Percentiles rank a stretch among this genome's conserved stretches.
phyloP scores from a whole-genome alignment of 768 basidiomycete species.

The Russula brevipes region DNA sequence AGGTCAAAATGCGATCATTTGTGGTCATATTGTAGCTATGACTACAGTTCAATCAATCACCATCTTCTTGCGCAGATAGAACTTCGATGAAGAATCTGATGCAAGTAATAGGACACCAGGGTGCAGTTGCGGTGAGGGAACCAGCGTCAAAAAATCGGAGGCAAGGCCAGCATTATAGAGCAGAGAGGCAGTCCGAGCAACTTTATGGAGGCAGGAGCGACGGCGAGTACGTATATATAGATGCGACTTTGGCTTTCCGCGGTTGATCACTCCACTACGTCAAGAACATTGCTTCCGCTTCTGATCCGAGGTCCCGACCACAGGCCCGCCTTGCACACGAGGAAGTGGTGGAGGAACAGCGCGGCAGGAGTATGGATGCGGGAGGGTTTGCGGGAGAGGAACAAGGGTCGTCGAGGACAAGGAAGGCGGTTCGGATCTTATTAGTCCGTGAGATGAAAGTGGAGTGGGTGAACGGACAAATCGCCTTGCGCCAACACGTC shows the following conservation, averaged over 20 bases:
- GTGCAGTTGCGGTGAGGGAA: too few species aligned
- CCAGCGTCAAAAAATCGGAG: too few species aligned
- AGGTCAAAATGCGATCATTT: too few species aligned
- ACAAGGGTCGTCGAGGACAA: not conserved
- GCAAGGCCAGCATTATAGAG: not conserved
- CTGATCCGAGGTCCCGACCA: conserved; percentile 2
- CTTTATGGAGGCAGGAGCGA: not conserved
- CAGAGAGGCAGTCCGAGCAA: not conserved
- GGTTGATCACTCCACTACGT: too few species aligned
- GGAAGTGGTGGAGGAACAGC: too few species aligned
- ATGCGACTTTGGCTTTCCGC: too few species aligned
- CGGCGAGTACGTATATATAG: not conserved
- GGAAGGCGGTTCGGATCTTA: not conserved
- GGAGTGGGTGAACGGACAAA: not conserved
- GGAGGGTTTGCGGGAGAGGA: not conserved
- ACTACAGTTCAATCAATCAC: not conserved
- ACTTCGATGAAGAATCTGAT: not conserved
- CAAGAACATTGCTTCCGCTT: not conserved
- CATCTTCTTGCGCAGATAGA: not conserved
- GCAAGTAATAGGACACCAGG: too few species aligned
- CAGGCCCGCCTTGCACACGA: not conserved
- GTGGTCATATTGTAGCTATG: not conserved
- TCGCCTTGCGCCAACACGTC: not conserved
- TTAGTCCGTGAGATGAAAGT: not conserved
- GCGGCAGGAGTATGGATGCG: too few species aligned